Conservation (phyloP, 345 rosid species). For the Populus deltoides region DNA sequence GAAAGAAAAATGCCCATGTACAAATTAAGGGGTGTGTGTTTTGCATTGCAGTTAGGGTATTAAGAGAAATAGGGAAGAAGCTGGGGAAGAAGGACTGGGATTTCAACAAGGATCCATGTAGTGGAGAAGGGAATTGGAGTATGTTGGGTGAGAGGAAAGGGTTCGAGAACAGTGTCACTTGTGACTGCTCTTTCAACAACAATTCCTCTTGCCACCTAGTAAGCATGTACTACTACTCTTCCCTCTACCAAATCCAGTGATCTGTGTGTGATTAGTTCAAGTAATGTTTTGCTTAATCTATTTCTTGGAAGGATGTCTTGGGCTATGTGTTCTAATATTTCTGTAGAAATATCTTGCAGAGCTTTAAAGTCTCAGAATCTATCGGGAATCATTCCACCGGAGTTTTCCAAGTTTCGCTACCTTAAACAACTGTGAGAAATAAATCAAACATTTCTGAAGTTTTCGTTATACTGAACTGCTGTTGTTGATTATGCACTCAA, state of each 20-base stretch:
- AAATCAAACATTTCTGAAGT: neutral
- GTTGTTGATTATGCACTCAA: neutral
- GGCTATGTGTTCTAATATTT: neutral
- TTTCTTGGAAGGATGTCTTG: neutral
- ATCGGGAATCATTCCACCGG: constrained; percentile 65
- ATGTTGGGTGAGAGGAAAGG: constrained; percentile 27
- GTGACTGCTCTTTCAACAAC: constrained; percentile 46
- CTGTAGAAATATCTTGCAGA: constrained; percentile 37
- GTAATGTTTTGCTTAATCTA: neutral
- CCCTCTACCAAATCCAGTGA: neutral
- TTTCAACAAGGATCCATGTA: constrained; percentile 70
- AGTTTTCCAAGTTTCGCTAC: constrained; percentile 64
- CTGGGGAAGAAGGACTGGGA: constrained; percentile 75
- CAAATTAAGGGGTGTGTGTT: neutral
- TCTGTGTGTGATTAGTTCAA: neutral
- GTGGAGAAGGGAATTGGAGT: constrained; percentile 63
- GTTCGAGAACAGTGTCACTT: constrained; percentile 52
- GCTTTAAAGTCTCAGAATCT: constrained; percentile 61
- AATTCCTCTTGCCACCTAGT: constrained; percentile 63
- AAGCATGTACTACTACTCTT: constrained; percentile 38
- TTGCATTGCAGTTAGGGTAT: constrained; percentile 49
- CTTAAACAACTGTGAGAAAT: constrained; percentile 62
- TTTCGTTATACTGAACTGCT: neutral
- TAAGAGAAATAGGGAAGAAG: constrained; percentile 58
- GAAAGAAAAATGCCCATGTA: neutral